Evolutionary conservation across 176 grass and related monocot species (phyloP).

Genomic region (Avena insularis): DNA sequence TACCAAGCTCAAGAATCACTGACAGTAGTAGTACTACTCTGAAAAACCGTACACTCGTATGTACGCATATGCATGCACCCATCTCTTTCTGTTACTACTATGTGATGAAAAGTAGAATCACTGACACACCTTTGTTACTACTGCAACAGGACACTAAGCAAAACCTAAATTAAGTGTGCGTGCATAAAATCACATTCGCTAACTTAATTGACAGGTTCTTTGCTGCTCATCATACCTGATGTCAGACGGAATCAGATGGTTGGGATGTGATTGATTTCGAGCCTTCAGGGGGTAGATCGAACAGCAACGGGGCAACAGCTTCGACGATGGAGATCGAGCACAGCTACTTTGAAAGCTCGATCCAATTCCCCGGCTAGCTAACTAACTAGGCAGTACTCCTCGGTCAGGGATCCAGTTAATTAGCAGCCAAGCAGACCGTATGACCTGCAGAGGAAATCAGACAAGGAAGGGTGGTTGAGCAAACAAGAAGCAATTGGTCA

Average conservation of each 20-base stretch:
- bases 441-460: not conserved
- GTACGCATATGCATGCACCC: not conserved
- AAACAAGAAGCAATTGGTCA: not conserved
- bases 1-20: slow-evolving; percentile 4
- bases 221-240: slow-evolving; percentile 38
- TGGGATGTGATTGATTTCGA: slow-evolving; percentile 26
- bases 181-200: slow-evolving; percentile 44
- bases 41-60: not conserved
- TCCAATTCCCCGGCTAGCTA: not conserved
- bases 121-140: not conserved
- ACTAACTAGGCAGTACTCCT: not conserved
- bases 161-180: not conserved
- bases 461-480: not conserved
- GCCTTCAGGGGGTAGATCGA: not conserved
- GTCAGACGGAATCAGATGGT: slow-evolving; percentile 19
- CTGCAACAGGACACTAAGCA: not conserved
- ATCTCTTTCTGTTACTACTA: not conserved
- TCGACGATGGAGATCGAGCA: not conserved
- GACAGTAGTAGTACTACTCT: not conserved
- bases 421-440: not conserved
- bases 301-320: not conserved
- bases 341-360: not conserved
- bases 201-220: not conserved
- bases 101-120: not conserved
- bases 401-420: not conserved